These are phyloP conservation scores for Termitomyces sp. DNA, from an alignment of 768 basidiomycete genomes.

Conservation along the genomic window DNA sequence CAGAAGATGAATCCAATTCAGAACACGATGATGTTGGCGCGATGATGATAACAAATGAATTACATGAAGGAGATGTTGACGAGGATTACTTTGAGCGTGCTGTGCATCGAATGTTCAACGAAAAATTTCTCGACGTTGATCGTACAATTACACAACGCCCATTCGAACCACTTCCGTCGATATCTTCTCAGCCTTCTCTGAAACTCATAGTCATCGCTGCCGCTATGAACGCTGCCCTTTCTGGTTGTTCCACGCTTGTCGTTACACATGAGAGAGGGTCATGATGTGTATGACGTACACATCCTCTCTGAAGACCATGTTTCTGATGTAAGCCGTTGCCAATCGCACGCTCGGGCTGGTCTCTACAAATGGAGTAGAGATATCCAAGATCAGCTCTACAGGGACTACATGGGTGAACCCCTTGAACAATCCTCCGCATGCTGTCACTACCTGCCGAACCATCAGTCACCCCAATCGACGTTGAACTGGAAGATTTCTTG, in stretches of 20 bases:
- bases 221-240: slow-evolving; percentile 26
- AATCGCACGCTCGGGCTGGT: slow-evolving; percentile 38
- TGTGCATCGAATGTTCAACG: slow-evolving; percentile 24
- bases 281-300: slow-evolving; percentile 31
- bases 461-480: slow-evolving; percentile 39
- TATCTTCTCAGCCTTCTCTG: slow-evolving; percentile 13
- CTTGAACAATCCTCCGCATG: slow-evolving; percentile 23
- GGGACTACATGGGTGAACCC: slow-evolving; percentile 31
- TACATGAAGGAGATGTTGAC: background rate
- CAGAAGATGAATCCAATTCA: slow-evolving; percentile 6
- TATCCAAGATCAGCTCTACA: slow-evolving; percentile 31
- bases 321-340: slow-evolving; percentile 26
- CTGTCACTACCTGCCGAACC: slow-evolving; percentile 54
- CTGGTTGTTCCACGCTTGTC: slow-evolving; percentile 32
- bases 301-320: slow-evolving; percentile 38
- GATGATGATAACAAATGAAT: background rate
- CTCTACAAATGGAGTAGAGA: slow-evolving; percentile 39
- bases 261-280: slow-evolving; percentile 18
- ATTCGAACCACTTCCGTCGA: slow-evolving; percentile 20
- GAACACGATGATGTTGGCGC: slow-evolving; percentile 11
- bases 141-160: slow-evolving; percentile 26
- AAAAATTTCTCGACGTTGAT: slow-evolving; percentile 30
- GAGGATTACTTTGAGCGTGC: slow-evolving; percentile 14
- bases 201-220: slow-evolving; percentile 15
- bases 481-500: slow-evolving; percentile 48